These are phyloP conservation scores for Oxytropis ochrocephala DNA, from an alignment of 306 rosid species.

Conservation along the genomic window DNA sequence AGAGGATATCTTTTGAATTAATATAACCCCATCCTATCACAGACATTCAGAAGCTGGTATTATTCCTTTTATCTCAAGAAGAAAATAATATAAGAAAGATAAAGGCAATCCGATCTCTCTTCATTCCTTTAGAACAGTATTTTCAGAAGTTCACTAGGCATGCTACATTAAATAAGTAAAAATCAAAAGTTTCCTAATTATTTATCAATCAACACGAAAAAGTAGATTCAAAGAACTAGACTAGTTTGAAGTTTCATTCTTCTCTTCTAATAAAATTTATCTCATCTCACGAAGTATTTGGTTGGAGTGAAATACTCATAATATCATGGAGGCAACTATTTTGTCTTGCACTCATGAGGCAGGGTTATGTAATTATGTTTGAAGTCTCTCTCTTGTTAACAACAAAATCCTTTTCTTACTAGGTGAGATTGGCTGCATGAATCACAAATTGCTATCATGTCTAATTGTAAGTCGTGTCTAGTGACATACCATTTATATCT, in stretches of 20 bases:
- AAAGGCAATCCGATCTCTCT: background rate
- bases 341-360: background rate
- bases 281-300: background rate
- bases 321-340: background rate
- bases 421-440: background rate
- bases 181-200: background rate
- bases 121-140: background rate
- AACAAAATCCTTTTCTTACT: background rate
- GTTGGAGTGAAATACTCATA: background rate
- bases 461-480: background rate
- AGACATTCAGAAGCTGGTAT: background rate
- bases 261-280: background rate
- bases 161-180: too few species aligned
- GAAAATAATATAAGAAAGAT: background rate
- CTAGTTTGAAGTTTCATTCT: background rate
- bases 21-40: background rate
- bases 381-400: background rate
- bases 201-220: background rate
- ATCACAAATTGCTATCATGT: background rate
- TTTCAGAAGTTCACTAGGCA: background rate
- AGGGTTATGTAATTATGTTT: background rate
- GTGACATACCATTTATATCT: background rate
- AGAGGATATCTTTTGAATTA: background rate
- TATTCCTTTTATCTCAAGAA: background rate
- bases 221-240: background rate